Percentiles rank a stretch among this genome's conserved stretches.
Evolutionary conservation across 306 rosid species (phyloP).

Genomic region (Prunus padus): DNA sequence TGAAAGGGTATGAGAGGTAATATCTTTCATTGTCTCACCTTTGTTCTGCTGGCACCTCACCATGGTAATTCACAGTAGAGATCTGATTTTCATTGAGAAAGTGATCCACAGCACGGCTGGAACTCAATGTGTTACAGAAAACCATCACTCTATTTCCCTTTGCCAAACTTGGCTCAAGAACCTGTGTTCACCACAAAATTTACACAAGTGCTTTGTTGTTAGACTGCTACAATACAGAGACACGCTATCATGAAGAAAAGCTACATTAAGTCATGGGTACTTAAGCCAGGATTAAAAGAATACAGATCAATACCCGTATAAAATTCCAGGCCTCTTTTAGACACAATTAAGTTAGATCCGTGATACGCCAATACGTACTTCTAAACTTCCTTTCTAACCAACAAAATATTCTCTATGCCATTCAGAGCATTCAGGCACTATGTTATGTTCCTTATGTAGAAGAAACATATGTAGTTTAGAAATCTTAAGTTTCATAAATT

Average conservation of each 20-base stretch:
- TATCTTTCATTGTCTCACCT: constrained; percentile 47
- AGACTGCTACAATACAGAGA: neutral
- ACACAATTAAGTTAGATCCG: neutral
- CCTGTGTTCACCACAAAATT: constrained; percentile 48
- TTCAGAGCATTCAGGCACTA: neutral
- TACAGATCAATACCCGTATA: neutral
- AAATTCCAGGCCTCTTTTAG: neutral
- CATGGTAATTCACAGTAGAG: constrained; percentile 84
- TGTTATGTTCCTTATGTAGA: neutral
- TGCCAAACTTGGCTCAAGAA: constrained; percentile 89
- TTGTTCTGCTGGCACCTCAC: constrained; percentile 94
- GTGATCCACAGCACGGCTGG: constrained; percentile 99
- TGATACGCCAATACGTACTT: too few relatives aligned
- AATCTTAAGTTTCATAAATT: neutral
- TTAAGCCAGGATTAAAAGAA: neutral
- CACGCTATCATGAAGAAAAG: neutral
- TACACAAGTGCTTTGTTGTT: neutral
- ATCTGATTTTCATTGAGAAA: constrained; percentile 83
- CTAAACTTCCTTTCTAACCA: neutral
- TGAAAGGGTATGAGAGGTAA: neutral
- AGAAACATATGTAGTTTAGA: neutral
- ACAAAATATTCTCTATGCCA: neutral
- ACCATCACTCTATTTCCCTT: constrained; percentile 95
- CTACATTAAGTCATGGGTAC: neutral
- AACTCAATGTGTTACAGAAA: constrained; percentile 87